These are phyloP conservation scores for Pelargonium citronellum DNA, from an alignment of 441 rosid species.

Conservation along the genomic window DNA sequence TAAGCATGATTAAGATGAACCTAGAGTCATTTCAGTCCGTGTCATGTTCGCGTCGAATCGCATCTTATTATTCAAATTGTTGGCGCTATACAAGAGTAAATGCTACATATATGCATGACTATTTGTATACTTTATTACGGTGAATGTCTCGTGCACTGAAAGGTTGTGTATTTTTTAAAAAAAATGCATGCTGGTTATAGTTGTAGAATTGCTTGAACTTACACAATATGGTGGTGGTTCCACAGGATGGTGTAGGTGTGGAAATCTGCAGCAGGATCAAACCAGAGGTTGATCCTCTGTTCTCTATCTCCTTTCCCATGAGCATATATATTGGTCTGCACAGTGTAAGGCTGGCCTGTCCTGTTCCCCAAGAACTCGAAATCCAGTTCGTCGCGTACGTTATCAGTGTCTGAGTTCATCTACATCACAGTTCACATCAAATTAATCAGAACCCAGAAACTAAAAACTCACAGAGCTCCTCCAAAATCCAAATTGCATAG, in stretches of 20 bases:
- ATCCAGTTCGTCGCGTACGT: slow-evolving; percentile 23
- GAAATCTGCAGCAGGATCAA: slow-evolving; percentile 26
- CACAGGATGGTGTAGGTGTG: slow-evolving; percentile 26
- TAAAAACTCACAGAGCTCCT: too few relatives aligned
- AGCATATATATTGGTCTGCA: slow-evolving; percentile 22
- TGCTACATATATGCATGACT: too few relatives aligned
- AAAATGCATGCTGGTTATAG: too few relatives aligned
- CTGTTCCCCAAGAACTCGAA: slow-evolving; percentile 24
- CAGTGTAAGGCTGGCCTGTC: slow-evolving; percentile 23
- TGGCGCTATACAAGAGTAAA: too few relatives aligned
- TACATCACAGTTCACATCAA: background rate
- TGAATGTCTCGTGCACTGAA: background rate
- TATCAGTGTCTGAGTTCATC: slow-evolving; percentile 11
- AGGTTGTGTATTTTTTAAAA: too few relatives aligned
- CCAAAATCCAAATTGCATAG: too few relatives aligned
- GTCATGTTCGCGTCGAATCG: too few relatives aligned
- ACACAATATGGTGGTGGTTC: slow-evolving; percentile 26
- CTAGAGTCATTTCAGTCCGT: background rate
- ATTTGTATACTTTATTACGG: too few relatives aligned
- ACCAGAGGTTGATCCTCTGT: slow-evolving; percentile 25
- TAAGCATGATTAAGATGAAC: too few relatives aligned
- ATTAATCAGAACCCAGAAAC: background rate
- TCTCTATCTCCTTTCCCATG: slow-evolving; percentile 22
- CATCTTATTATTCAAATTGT: too few relatives aligned
- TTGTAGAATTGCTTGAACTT: background rate